phyloP scores from a whole-genome alignment of 192 early-diverging fungal genomes.

The Dissophora globulifera region DNA sequence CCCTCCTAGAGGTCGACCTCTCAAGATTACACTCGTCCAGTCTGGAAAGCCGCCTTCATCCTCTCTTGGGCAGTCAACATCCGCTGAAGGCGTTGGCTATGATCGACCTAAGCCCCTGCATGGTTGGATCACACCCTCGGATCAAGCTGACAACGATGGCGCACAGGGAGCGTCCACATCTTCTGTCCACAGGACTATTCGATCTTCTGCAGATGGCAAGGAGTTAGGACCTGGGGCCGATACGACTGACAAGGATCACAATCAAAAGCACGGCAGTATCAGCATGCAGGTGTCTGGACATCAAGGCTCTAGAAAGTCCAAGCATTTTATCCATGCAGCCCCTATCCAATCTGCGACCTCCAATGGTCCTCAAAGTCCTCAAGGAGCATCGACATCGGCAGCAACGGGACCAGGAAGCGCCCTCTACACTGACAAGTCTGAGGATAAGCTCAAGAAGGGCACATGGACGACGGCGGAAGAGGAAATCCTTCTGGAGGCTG shows the following conservation, averaged over 20 bases:
- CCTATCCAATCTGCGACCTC: slow-evolving; percentile 5
- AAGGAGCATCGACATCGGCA: background rate
- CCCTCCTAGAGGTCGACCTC: slow-evolving; percentile 5
- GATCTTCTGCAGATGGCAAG: slow-evolving; percentile 9
- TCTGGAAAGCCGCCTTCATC: slow-evolving; percentile 22
- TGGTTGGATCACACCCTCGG: background rate
- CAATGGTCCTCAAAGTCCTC: slow-evolving; percentile 15
- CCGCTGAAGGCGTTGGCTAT: background rate
- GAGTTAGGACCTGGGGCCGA: background rate
- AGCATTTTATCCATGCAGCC: background rate
- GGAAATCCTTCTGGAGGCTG: slow-evolving; percentile 40
- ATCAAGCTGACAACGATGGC: background rate
- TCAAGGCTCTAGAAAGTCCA: slow-evolving; percentile 3
- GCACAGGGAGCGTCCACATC: background rate
- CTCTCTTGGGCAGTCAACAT: slow-evolving; percentile 2
- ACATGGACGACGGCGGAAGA: slow-evolving; percentile 45
- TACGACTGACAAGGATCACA: background rate
- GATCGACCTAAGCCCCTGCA: slow-evolving; percentile 10
- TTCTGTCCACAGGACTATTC: slow-evolving; percentile 19
- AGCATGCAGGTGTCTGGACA: background rate
- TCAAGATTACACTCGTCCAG: slow-evolving; percentile 43
- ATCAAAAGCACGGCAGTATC: slow-evolving; percentile 1
- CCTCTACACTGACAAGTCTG: slow-evolving; percentile 22
- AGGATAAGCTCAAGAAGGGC: slow-evolving; percentile 51
- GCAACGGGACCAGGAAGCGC: background rate